Evolutionary conservation across 2,329 filamentous ascomycete genomes (phyloP), one percentile per base, ranked within the genome.

Genomic region (Exophiala calicioides): DNA sequence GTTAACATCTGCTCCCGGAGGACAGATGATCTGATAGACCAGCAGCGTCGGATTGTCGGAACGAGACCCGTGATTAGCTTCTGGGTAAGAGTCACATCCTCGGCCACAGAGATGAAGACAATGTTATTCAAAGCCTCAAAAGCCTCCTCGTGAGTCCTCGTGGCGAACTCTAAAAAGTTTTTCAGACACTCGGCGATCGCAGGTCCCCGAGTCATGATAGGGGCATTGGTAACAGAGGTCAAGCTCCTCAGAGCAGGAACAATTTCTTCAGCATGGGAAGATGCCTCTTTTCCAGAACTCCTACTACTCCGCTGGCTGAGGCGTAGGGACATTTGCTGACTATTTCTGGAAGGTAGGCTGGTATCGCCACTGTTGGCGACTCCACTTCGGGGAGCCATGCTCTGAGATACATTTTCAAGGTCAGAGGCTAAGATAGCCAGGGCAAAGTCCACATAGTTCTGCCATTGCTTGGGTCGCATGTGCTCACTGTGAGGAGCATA

Each of bases 401-500:
- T n/a, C n/a, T n/a, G n/a, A n/a, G n/a, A n/a, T n/a, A 32, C 36
- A 31, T 55, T 47, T 10, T 51, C 52, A 10, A 50, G 21, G n/a
- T 21, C 31, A 12, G 26, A 31, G 10, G 50, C 54, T 26, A 95
- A 73, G n/a, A 75, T 73, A 21, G 79, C 72, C 41, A 84, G 72
- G 57, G 47, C 88, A 87, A 97, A 93, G 39, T 82, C 76, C 12
- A 86, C 77, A 39, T 85, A 79, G 7, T 70, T 68, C 36, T 81
- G 71, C 90, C 90, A 95, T 47, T 81, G 76, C 10, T 80, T 74
- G 15, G 72, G 72, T 8, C 81, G 78, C 9, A 97, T 73, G 59
- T 90, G 84, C 66, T 97, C 94, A 20, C 86, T 82, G 64, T 94
- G 89, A 13, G 88, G 78, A 34, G 82, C 80, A 59, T 86, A 80